Evolutionary conservation across 495 filamentous ascomycete species (phyloP).

Genomic region (Aspergillus saccharolyticus): DNA sequence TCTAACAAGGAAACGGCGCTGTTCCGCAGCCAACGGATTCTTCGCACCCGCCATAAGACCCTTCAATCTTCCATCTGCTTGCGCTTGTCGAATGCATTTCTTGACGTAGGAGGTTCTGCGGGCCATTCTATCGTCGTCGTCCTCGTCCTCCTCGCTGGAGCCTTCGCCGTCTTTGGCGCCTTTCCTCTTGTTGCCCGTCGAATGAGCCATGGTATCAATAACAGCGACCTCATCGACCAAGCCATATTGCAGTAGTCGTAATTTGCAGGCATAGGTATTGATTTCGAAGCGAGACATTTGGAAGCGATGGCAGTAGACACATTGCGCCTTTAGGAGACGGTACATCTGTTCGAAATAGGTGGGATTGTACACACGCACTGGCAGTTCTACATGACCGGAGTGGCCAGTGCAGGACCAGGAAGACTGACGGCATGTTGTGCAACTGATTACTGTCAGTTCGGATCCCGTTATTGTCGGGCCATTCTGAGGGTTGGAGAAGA

Average conservation of each 20-base stretch:
- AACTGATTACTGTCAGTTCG: slow-evolving; percentile 50
- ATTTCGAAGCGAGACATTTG: slow-evolving; percentile 67
- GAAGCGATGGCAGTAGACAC: slow-evolving; percentile 81
- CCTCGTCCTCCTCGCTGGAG: slow-evolving; percentile 44
- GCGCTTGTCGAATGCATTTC: slow-evolving; percentile 53
- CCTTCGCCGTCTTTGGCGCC: slow-evolving; percentile 41
- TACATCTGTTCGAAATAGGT: slow-evolving; percentile 88
- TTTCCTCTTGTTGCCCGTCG: slow-evolving; percentile 26
- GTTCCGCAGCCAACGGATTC: slow-evolving; percentile 73
- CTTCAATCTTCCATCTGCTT: slow-evolving; percentile 39
- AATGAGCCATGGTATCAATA: slow-evolving; percentile 53
- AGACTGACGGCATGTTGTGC: slow-evolving; percentile 80
- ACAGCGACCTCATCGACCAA: slow-evolving; percentile 67
- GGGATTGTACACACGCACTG: slow-evolving; percentile 86
- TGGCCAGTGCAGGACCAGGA: slow-evolving; percentile 84
- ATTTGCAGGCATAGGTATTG: slow-evolving; percentile 75
- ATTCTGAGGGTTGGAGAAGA: slow-evolving; percentile 6
- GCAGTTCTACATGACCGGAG: slow-evolving; percentile 89
- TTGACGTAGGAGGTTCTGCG: slow-evolving; percentile 67
- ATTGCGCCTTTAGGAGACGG: slow-evolving; percentile 77
- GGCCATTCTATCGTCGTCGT: slow-evolving; percentile 57
- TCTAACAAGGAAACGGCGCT: slow-evolving; percentile 68
- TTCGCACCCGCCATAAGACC: slow-evolving; percentile 58
- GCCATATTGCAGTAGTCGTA: slow-evolving; percentile 80
- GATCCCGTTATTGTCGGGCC: not conserved